Evolutionary conservation across 2,329 filamentous ascomycete species (phyloP), one percentile per base, ranked within the genome.

Genomic region (Ceratocystis harringtonii): DNA sequence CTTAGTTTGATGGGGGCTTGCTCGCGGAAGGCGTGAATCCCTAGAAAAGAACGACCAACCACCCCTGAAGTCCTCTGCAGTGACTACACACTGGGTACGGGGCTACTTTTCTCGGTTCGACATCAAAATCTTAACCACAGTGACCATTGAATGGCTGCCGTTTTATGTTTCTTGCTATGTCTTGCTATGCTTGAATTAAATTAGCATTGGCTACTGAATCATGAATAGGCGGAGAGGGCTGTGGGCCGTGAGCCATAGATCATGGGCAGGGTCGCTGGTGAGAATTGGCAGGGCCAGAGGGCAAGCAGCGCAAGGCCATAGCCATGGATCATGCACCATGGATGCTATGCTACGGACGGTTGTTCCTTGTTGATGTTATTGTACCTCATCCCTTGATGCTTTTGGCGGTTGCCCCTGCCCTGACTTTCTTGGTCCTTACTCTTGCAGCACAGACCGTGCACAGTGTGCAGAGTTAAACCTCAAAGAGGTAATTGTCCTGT

Each of bases 381-480:
- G 15, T 62, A 22, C 32, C 25, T 62, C 28, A 58, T 58, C 55
- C 55, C 55, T 58, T 58, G 55, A 58, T 36, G 28, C 55, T 58
- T 58, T 58, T 58, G 55, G 30, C 55, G 55, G 55, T 41, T 36
- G 55, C 55, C 55, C 55, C 55, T 58, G 55, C 28, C 55, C 55
- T 58, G 55, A 30, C 28, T 30, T 28, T 19, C 41, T 62, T 58
- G 55, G 55, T 28, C 55, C 55, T 36, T 36, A 58, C 55, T 44
- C 60, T 48, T 48, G 41, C 44, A 45, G 61, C 61, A 63, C 61
- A 63, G 61, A 63, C 61, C 61, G 25, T 63, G 61, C 44, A 63
- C 61, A 63, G 61, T 63, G 61, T 52, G 43, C n/a, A 50, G 55
- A 58, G 55, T 58, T 58, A 32, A 58, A 36, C 55, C 61, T 36